Base-by-base conservation (phyloP, 768 basidiomycete genomes). In the Trametopsis cervina region DNA sequence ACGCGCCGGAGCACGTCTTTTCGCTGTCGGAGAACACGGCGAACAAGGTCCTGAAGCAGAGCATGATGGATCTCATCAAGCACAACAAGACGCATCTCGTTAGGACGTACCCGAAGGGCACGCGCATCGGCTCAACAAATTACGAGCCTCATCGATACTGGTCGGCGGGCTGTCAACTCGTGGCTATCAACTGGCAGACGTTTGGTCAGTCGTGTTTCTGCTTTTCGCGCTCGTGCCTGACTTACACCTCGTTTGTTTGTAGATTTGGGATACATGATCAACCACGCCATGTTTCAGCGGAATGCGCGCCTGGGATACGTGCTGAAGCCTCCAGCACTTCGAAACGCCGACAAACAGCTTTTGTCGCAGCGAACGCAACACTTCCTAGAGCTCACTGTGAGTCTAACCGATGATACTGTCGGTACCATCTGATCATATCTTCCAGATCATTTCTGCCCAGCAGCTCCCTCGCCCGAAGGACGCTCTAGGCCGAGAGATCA, bases 151-250 rank as follows among this genome's bases (percentile, higher is more conserved):
- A 92, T 64, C 75, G 81, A 15, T 93, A 81, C 61, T 99, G 95
- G 95, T 80, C 81, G 0, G 81, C 81, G 2, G 95, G 95, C 0
- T 77, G 81, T 11, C 94, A 97, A 63, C 66, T 97, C 4, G 92
- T 93, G 0, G 92, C 95, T 6, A 75, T 99, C 46, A 99, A 99
- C 64, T 98, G 93, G 92, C 95, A 99, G 66, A 98, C 93, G 0
- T 83, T 83, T 55, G 93, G 92, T 94, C 60, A 47, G 82, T 70
- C 11, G 17, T 22, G 18, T 33, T 25, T 37, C 18, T 13, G 15
- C 12, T n/a, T n/a, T n/a, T n/a, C n/a, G n/a, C n/a, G n/a, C n/a
- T n/a, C n/a, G n/a, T n/a, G n/a, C n/a, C n/a, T n/a, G n/a, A n/a
- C n/a, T n/a, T n/a, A n/a, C 29, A 33, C 10, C 20, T 41, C 25